Conservation (phyloP, 306 rosid species). For the Comarum palustre region DNA sequence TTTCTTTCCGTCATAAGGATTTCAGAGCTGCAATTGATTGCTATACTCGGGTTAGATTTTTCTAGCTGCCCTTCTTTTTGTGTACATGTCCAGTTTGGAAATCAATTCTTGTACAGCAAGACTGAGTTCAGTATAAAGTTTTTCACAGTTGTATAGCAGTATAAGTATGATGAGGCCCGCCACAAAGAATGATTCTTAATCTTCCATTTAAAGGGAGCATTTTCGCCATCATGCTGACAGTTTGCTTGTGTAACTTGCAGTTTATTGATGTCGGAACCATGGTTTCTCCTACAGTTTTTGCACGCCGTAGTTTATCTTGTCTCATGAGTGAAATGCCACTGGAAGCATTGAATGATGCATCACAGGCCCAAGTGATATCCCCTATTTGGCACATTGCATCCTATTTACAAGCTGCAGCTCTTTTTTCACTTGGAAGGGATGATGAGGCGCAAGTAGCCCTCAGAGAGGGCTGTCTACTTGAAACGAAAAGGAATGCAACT, state of each 20-base stretch:
- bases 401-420: conserved; percentile 73
- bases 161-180: not conserved
- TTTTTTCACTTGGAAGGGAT: conserved; percentile 53
- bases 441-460: conserved; percentile 75
- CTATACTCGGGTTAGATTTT: conserved; percentile 61
- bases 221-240: conserved; percentile 29
- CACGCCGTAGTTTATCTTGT: conserved; percentile 85
- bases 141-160: not conserved
- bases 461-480: conserved; percentile 71
- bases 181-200: not conserved
- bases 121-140: not conserved
- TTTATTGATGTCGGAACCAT: conserved; percentile 83
- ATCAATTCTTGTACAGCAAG: conserved; percentile 2
- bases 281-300: conserved; percentile 83
- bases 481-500: conserved; percentile 53
- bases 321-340: conserved; percentile 68
- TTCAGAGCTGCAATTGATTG: conserved; percentile 65
- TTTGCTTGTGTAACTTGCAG: conserved; percentile 44
- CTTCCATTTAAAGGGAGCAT: conserved; percentile 6
- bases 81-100: conserved; percentile 4
- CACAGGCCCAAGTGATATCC: conserved; percentile 71
- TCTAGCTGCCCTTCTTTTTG: conserved; percentile 13
- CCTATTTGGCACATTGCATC: conserved; percentile 81
- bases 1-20: conserved; percentile 77
- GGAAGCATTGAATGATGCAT: conserved; percentile 80